Evolutionary conservation across 148 eudicot genomes (phyloP), one percentile per base, ranked within the genome.

Genomic region (Dysphania ambrosioides): DNA sequence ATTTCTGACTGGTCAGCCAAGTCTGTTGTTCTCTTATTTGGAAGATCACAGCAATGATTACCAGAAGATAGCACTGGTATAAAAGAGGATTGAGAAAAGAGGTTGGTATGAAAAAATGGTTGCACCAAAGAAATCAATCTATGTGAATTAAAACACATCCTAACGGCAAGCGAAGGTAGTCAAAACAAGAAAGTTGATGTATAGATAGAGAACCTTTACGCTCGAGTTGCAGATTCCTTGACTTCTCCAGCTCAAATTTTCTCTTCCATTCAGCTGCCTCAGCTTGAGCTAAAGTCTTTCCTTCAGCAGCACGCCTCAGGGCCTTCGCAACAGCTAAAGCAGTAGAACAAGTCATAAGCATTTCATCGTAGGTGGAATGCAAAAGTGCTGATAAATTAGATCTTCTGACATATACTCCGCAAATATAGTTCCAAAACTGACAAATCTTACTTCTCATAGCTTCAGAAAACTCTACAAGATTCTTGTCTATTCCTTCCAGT

Each of bases 201-300:
- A 64, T 31, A 6, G 32, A 66, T 47, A 47, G 53, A 5, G 16
- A 69, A 87, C 97, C 98, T 93, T 91, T 90, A 69, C 74, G 81
- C 75, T 88, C 96, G 79, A 90, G 77, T 82, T 77, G 90, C 83
- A 83, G 72, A 65, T 89, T 92, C 72, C 85, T 87, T 55, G 85
- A 81, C 83, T 82, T 90, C 84, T 91, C 99, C 72, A 92, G 79
- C 82, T 95, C 99, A 84, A 83, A 95, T 84, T 89, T 95, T 12
- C 99, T 93, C 79, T 95, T 95, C 99, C 99, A 95, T 76, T 95
- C 99, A 82, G 86, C 86, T 67, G 97, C 99, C 80, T 95, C 99
- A 64, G 93, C 90, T 83, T 88, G 96, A 75, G 97, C 99, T 77
- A 92, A 85, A 72, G 99, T 97, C 85, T 95, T 95, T 31, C 93